Evolutionary conservation across 768 basidiomycete genomes (phyloP).

Genomic region (Tulasnella sp.): DNA sequence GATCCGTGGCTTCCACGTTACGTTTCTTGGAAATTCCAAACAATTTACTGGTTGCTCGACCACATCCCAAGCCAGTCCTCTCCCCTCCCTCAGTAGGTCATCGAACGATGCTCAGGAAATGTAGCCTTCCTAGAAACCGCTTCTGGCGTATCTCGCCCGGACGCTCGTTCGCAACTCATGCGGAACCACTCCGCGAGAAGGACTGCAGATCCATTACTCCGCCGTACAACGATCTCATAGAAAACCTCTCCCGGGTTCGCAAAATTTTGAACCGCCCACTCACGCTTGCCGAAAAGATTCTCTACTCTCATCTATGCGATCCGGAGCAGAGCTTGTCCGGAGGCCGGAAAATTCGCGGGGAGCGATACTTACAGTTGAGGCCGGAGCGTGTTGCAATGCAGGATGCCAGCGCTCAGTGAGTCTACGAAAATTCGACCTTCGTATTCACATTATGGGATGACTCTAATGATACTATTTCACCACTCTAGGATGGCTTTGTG

Average conservation of each 20-base stretch:
- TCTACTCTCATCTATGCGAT: constrained; percentile 83
- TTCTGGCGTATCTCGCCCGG: not conserved
- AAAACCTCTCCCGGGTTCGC: constrained; percentile 60
- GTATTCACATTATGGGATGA: not conserved
- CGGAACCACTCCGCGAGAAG: constrained; percentile 32
- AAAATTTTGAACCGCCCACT: constrained; percentile 61
- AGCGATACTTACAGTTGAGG: constrained; percentile 77
- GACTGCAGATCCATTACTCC: constrained; percentile 70
- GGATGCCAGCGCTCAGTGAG: constrained; percentile 83
- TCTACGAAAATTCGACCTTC: constrained; percentile 14
- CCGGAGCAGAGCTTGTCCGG: constrained; percentile 58
- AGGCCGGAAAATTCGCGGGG: constrained; percentile 64
- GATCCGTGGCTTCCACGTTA: not conserved
- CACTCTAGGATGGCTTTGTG: constrained; percentile 66
- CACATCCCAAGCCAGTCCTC: not conserved
- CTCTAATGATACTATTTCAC: not conserved
- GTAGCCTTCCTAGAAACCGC: not conserved
- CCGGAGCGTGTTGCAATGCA: constrained; percentile 98
- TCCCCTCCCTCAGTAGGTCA: not conserved
- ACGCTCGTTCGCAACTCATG: constrained; percentile 20
- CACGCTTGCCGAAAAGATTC: constrained; percentile 94
- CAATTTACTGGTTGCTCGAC: not conserved
- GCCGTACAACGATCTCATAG: constrained; percentile 60
- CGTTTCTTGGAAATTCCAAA: not conserved
- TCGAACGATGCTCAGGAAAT: not conserved